Evolutionary conservation across 768 basidiomycete species (phyloP).

Genomic region (Russula vinacea): DNA sequence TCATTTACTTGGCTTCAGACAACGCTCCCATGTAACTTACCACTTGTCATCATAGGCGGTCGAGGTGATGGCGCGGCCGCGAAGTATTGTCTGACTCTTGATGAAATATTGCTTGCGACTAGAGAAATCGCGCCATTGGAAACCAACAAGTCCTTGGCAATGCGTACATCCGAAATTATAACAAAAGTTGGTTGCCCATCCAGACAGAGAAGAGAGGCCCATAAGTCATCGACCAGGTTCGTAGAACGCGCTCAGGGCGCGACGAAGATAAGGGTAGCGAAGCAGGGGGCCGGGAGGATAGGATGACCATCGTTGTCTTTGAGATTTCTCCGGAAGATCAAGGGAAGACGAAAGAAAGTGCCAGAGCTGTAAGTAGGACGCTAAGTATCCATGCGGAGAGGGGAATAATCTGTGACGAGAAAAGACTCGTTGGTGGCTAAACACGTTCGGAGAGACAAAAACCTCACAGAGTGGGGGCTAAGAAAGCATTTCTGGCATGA

Average conservation of each 20-base stretch:
- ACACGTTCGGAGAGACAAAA: background rate
- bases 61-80: slow-evolving; percentile 45
- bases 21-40: slow-evolving; percentile 31
- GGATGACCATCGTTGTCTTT: slow-evolving; percentile 32
- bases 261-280: slow-evolving; percentile 40
- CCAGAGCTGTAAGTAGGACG: slow-evolving; percentile 11
- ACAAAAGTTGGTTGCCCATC: slow-evolving; percentile 50
- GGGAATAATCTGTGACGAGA: slow-evolving; percentile 1
- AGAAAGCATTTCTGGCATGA: background rate
- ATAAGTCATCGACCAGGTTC: slow-evolving; percentile 44
- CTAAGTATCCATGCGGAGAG: background rate
- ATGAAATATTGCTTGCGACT: slow-evolving; percentile 45
- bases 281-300: slow-evolving; percentile 33
- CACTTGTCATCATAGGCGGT: slow-evolving; percentile 45
- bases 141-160: slow-evolving; percentile 46
- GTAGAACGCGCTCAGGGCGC: slow-evolving; percentile 45
- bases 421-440: background rate
- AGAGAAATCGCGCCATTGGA: slow-evolving; percentile 37
- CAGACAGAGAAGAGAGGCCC: slow-evolving; percentile 41
- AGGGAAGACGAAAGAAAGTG: slow-evolving; percentile 20
- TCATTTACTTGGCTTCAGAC: background rate
- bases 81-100: slow-evolving; percentile 45
- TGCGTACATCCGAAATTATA: slow-evolving; percentile 44
- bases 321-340: slow-evolving; percentile 29
- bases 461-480: background rate